phyloP scores from a whole-genome alignment of 495 filamentous ascomycete genomes.

The Lindgomyces ingoldianus region DNA sequence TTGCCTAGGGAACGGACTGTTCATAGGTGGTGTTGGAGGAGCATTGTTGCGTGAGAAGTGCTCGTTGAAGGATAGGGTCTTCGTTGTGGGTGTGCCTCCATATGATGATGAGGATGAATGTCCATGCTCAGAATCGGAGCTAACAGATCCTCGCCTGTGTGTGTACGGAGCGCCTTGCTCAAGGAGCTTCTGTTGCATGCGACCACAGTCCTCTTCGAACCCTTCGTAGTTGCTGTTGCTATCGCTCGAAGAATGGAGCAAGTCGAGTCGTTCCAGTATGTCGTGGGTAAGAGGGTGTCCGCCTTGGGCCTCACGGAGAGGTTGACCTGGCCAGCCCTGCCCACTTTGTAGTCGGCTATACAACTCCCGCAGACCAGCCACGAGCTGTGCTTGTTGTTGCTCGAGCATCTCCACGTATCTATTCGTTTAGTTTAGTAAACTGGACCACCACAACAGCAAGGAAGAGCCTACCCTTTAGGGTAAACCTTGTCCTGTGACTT shows the following conservation, averaged over 20 bases:
- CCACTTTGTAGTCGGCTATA: constrained; percentile 56
- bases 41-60: constrained; percentile 32
- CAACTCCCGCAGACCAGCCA: constrained; percentile 61
- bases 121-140: constrained; percentile 57
- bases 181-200: constrained; percentile 58
- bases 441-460: neutral
- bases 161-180: constrained; percentile 52
- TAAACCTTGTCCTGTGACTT: constrained; percentile 51
- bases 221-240: constrained; percentile 51
- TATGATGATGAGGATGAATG: constrained; percentile 38
- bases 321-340: constrained; percentile 58
- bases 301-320: constrained; percentile 53
- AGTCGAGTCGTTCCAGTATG: constrained; percentile 60
- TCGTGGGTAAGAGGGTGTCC: constrained; percentile 69
- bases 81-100: constrained; percentile 28
- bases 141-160: constrained; percentile 57
- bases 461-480: constrained; percentile 44
- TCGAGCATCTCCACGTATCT: constrained; percentile 75
- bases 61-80: constrained; percentile 26
- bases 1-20: constrained; percentile 39
- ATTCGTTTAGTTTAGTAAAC: constrained; percentile 2
- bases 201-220: constrained; percentile 60
- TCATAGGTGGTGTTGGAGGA: constrained; percentile 40
- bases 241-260: constrained; percentile 50
- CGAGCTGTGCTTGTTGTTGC: constrained; percentile 65